Evolutionary conservation across 257 asterid species (phyloP).

Genomic region (Verbascum thapsus): DNA sequence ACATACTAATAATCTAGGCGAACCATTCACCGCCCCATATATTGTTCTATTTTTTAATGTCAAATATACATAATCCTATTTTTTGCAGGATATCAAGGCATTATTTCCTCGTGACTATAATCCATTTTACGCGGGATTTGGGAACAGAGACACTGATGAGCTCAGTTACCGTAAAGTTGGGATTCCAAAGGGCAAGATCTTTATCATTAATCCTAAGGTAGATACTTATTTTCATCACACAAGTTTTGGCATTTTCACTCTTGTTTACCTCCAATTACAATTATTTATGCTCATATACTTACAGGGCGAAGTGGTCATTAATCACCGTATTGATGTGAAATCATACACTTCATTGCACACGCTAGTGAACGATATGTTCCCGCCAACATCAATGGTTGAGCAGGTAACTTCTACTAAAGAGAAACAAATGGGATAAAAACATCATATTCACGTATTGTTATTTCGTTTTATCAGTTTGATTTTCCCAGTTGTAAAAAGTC

Average conservation of each 20-base stretch:
- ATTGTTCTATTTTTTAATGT: not conserved
- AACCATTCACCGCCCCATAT: not conserved
- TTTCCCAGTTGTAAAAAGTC: constrained; percentile 44
- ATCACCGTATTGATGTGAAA: constrained; percentile 79
- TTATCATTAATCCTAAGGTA: constrained; percentile 99
- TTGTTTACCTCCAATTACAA: not conserved
- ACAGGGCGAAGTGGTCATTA: constrained; percentile 99
- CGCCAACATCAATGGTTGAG: constrained; percentile 89
- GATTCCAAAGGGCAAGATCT: constrained; percentile 96
- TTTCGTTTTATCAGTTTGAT: constrained; percentile 29
- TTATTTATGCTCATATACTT: constrained; percentile 6
- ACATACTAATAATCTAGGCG: not conserved
- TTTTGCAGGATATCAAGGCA: constrained; percentile 90
- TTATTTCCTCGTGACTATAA: constrained; percentile 90
- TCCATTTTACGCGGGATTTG: constrained; percentile 99
- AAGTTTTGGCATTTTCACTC: no score
- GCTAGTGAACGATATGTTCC: constrained; percentile 94
- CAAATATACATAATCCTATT: constrained; percentile 11
- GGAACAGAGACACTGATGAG: constrained; percentile 98
- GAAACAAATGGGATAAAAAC: not conserved
- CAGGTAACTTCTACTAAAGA: constrained; percentile 59
- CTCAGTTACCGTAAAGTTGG: constrained; percentile 97
- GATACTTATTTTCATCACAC: not conserved
- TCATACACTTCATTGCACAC: constrained; percentile 97
- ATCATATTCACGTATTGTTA: not conserved